Evolutionary conservation across 78 protist species (phyloP).

Genomic region (Planoprotostelium fungivorum): DNA sequence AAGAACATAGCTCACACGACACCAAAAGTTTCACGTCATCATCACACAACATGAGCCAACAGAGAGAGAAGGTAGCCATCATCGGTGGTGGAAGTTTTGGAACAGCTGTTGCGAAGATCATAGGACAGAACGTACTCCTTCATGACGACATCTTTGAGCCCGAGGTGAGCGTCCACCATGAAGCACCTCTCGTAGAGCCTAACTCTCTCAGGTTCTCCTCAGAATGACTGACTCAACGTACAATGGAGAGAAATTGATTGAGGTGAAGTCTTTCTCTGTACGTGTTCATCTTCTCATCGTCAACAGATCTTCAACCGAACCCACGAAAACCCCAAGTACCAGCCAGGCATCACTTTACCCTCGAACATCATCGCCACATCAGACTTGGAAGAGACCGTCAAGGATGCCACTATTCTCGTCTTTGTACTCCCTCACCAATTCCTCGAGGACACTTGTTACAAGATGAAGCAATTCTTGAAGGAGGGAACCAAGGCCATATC

Average conservation of each 20-base stretch:
- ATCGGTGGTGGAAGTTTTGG: conserved; percentile 9
- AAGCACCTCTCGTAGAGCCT: too few relatives aligned
- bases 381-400: conserved; percentile 14
- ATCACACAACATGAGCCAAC: too few relatives aligned
- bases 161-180: too few relatives aligned
- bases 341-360: conserved; percentile 55
- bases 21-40: too few relatives aligned
- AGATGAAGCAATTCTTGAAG: conserved; percentile 16
- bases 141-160: conserved; percentile 17
- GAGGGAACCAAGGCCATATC: conserved; percentile 44
- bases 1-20: too few relatives aligned
- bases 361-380: conserved; percentile 22
- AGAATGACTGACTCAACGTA: conserved; percentile 60
- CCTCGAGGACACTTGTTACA: conserved; percentile 2
- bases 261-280: neutral
- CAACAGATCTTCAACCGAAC: conserved; percentile 30
- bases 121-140: conserved; percentile 25
- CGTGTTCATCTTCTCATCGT: too few relatives aligned
- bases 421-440: conserved; percentile 55
- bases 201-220: conserved; percentile 46
- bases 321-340: conserved; percentile 67
- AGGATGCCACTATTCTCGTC: conserved; percentile 52
- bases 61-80: neutral
- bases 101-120: conserved; percentile 40
- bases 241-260: conserved; percentile 57